Evolutionary conservation across 306 rosid species (phyloP), one percentile per base, ranked within the genome.

Genomic region (Rubus idaeus): DNA sequence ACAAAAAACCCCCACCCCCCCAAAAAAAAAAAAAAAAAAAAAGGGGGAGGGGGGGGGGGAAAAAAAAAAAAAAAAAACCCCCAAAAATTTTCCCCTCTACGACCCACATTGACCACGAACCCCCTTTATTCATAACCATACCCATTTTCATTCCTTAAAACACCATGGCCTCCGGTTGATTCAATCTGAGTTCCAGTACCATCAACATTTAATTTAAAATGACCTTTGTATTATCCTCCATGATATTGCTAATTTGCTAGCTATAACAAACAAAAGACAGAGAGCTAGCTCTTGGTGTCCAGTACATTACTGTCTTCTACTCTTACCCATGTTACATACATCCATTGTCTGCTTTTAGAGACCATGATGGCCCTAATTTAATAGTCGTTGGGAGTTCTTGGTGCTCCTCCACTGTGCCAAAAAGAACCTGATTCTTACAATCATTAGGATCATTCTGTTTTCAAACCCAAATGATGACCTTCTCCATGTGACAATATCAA

Each of bases 391-490:
- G 71, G 41, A 75, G 52, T 18, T 62, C 20, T 61, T 26, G 44
- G 70, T 62, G 42, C 47, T 49, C 57, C 18, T 80, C 50, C 39
- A 40, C 70, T 5, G 16, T 67, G 39, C 52, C 60, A 51, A 80
- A 73, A 78, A 53, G 77, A 76, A 30, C 84, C 81, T 76, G 81
- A 81, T 76, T 81, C 68, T 77, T 60, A 70, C 77, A 76, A 70
- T 81, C 70, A 76, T 76, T 70, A 26, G 71, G 53, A 70, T 76
- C 74, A 52, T 16, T 44, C 30, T 73, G 72, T n/a, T 68, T 76
- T 26, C 0, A 37, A 50, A 53, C 2, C 75, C 10, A 68, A 70
- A 62, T 39, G 47, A 76, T 75, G 53, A 14, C 63, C 74, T 53
- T 64, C 73, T 69, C 73, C 84, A 62, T 75, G 71, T 64, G 71